Percentiles rank a stretch among this genome's conserved stretches.
Evolutionary conservation across 2,329 filamentous ascomycete genomes (phyloP).

Genomic region (Colletotrichum trifolii): DNA sequence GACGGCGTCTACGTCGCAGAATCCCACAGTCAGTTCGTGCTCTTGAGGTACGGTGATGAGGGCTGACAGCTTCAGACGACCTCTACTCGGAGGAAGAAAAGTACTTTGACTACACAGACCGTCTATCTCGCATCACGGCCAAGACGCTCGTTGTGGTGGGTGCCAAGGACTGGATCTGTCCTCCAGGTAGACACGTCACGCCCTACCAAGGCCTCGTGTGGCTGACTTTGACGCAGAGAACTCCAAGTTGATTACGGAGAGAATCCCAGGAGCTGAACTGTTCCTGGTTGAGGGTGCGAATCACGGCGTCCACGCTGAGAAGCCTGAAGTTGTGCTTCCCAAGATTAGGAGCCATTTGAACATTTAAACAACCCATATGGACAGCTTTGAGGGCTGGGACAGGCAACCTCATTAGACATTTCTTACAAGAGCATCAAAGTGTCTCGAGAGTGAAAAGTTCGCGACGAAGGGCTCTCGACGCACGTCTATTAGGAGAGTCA

Average conservation of each 20-base stretch:
- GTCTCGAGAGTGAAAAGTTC: neutral
- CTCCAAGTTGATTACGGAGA: constrained; percentile 44
- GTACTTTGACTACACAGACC: constrained; percentile 50
- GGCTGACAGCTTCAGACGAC: constrained; percentile 42
- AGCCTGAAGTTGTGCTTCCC: constrained; percentile 44
- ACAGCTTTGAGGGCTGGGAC: too few relatives aligned
- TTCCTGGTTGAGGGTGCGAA: constrained; percentile 46
- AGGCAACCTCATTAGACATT: too few relatives aligned
- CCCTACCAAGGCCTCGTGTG: too few relatives aligned
- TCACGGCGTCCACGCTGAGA: constrained; percentile 50
- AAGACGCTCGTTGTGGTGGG: constrained; percentile 51
- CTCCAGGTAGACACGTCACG: constrained; percentile 40
- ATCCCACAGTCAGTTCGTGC: constrained; percentile 45
- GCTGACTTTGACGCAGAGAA: constrained; percentile 40
- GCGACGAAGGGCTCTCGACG: neutral
- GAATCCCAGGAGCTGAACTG: constrained; percentile 43
- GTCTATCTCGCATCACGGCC: constrained; percentile 44
- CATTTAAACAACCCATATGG: neutral
- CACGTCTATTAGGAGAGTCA: neutral
- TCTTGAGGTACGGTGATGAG: too few relatives aligned
- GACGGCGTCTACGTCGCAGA: constrained; percentile 48
- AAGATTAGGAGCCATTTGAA: constrained; percentile 39
- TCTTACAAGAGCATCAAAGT: too few relatives aligned
- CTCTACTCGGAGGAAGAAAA: constrained; percentile 49
- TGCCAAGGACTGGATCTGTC: constrained; percentile 53